Evolutionary conservation across 371 early-diverging fungal species (phyloP).

Genomic region (Mortierella sp.): DNA sequence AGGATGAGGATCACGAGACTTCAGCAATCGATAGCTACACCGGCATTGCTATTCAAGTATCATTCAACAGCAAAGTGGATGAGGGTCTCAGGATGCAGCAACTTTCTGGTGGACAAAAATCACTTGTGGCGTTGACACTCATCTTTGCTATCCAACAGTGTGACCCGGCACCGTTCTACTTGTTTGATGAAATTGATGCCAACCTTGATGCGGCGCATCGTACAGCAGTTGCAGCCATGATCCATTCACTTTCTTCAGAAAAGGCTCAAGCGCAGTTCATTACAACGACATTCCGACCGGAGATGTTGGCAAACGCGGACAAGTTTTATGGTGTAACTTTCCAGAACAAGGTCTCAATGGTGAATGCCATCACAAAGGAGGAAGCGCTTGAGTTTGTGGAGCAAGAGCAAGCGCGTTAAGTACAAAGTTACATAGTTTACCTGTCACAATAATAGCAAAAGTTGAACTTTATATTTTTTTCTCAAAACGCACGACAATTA

Average conservation of each 20-base stretch:
- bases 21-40: slow-evolving; percentile 82
- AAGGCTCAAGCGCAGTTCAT: slow-evolving; percentile 93
- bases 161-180: slow-evolving; percentile 99
- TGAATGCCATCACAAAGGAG: slow-evolving; percentile 76
- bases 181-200: slow-evolving; percentile 99
- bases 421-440: neutral
- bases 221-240: slow-evolving; percentile 94
- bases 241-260: slow-evolving; percentile 78
- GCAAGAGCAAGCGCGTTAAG: slow-evolving; percentile 58
- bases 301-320: slow-evolving; percentile 91
- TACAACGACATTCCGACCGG: slow-evolving; percentile 98
- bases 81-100: slow-evolving; percentile 96
- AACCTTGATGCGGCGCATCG: slow-evolving; percentile 98
- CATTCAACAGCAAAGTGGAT: slow-evolving; percentile 89
- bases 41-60: slow-evolving; percentile 94
- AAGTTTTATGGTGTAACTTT: slow-evolving; percentile 98
- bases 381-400: slow-evolving; percentile 80
- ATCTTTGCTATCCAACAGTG: slow-evolving; percentile 99
- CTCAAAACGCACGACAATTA: neutral
- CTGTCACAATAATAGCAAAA: neutral
- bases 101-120: slow-evolving; percentile 99
- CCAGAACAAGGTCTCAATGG: slow-evolving; percentile 83
- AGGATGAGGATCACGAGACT: slow-evolving; percentile 59
- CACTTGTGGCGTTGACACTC: slow-evolving; percentile 96
- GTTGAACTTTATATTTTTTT: neutral